Conservation (phyloP, 1,139 yeast species). For the Cylindricascospora bacillispora region DNA sequence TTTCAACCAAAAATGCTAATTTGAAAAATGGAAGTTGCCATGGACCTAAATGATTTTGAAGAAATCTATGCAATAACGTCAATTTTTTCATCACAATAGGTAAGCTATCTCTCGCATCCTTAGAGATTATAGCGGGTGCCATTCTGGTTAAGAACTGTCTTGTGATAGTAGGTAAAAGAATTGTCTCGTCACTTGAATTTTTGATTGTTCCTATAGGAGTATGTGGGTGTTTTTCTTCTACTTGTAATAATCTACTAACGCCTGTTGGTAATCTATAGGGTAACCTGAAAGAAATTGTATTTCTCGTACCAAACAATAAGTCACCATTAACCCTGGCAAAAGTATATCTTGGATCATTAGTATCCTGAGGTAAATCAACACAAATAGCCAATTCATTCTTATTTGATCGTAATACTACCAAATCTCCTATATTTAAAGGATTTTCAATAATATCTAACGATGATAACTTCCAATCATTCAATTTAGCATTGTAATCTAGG, state of each 20-base stretch:
- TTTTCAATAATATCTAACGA: constrained; percentile 7
- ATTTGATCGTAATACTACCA: constrained; percentile 30
- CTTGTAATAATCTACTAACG: constrained; percentile 16
- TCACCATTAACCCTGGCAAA: constrained; percentile 46
- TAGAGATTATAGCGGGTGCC: constrained; percentile 17
- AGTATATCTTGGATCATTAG: constrained; percentile 39
- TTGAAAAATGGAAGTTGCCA: constrained; percentile 39
- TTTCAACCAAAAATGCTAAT: constrained; percentile 29
- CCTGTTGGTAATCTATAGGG: constrained; percentile 28
- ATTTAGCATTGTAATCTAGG: constrained; percentile 1
- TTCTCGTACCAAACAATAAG: constrained; percentile 35
- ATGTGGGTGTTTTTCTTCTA: constrained; percentile 17
- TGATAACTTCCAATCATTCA: neutral
- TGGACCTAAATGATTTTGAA: constrained; percentile 39
- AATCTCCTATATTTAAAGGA: constrained; percentile 33
- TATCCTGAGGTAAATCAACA: constrained; percentile 30
- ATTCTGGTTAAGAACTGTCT: constrained; percentile 21
- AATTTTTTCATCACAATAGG: constrained; percentile 31
- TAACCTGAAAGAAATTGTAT: constrained; percentile 37
- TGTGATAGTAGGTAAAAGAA: constrained; percentile 16
- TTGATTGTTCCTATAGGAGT: constrained; percentile 24
- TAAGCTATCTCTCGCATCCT: constrained; percentile 27
- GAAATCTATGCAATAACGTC: constrained; percentile 40
- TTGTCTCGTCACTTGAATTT: constrained; percentile 14
- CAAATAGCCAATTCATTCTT: constrained; percentile 32